These are phyloP conservation scores for Pyrenophora tritici-repentis DNA, from an alignment of 2,329 filamentous ascomycete species.

Conservation along the genomic window DNA sequence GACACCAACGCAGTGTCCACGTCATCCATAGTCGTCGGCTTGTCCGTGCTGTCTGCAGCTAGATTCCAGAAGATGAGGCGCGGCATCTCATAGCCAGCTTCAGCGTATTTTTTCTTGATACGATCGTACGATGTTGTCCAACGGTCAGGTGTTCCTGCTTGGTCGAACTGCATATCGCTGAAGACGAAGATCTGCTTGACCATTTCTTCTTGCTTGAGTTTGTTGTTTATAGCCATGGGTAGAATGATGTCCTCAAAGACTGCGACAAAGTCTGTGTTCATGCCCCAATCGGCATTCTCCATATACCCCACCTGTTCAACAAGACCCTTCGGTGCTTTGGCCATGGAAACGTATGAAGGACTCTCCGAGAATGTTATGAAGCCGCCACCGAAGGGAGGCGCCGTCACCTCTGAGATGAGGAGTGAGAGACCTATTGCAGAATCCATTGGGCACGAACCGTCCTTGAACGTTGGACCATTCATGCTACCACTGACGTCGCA, in stretches of 20 bases:
- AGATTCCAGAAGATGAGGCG: conserved; percentile 67
- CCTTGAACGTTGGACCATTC: conserved; percentile 46
- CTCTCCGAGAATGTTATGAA: conserved; percentile 60
- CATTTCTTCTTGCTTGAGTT: conserved; percentile 62
- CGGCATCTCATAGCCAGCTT: conserved; percentile 62
- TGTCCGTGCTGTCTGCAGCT: conserved; percentile 54
- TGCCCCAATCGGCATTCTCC: conserved; percentile 42
- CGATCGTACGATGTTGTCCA: conserved; percentile 58
- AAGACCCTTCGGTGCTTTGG: conserved; percentile 43
- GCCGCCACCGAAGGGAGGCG: conserved; percentile 58
- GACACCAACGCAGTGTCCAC: conserved; percentile 57
- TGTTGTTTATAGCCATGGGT: conserved; percentile 57
- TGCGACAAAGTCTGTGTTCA: conserved; percentile 59
- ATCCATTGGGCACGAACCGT: conserved; percentile 58
- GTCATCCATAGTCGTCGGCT: conserved; percentile 56
- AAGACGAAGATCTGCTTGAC: conserved; percentile 66
- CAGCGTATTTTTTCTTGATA: conserved; percentile 53
- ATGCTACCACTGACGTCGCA: conserved; percentile 65
- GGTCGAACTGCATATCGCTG: conserved; percentile 65
- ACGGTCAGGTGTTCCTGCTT: conserved; percentile 25
- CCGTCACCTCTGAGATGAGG: conserved; percentile 59
- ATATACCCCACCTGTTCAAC: conserved; percentile 51
- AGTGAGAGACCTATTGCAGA: conserved; percentile 62
- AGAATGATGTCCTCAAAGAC: conserved; percentile 62
- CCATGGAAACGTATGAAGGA: conserved; percentile 51